A percentile compares a stretch with the other conserved stretches of the same genome.
Evolutionary conservation across 257 asterid genomes (phyloP).

Genomic region (Capsicum baccatum): DNA sequence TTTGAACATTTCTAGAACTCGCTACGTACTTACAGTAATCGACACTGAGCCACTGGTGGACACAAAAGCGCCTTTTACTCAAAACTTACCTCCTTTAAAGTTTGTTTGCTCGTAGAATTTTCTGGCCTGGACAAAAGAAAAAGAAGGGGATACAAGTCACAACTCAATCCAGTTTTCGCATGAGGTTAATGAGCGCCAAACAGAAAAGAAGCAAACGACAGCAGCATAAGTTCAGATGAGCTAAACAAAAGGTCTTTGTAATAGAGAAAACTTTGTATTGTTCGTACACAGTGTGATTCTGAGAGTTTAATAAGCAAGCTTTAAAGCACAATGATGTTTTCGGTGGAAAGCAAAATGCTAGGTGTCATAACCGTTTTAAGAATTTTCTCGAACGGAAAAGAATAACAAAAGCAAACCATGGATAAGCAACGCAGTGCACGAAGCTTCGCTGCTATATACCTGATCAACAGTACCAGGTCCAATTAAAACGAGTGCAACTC

Average conservation of each 20-base stretch:
- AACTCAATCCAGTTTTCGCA: constrained; percentile 18
- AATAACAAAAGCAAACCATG: background rate
- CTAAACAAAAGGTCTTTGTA: background rate
- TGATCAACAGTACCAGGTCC: constrained; percentile 97
- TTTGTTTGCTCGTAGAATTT: constrained; percentile 80
- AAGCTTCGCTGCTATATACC: constrained; percentile 49
- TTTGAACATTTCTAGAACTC: background rate
- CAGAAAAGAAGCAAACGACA: constrained; percentile 14
- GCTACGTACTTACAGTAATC: background rate
- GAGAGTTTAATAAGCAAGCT: background rate
- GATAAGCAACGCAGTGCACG: constrained; percentile 8
- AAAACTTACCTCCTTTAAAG: constrained; percentile 82
- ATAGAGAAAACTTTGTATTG: background rate
- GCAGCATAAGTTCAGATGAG: background rate
- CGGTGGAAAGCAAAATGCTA: background rate
- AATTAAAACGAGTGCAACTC: constrained; percentile 86
- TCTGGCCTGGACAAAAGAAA: constrained; percentile 68
- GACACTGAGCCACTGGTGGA: background rate
- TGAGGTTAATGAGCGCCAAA: background rate
- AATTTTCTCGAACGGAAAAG: background rate
- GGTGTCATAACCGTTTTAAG: background rate
- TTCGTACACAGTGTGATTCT: background rate
- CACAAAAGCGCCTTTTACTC: background rate
- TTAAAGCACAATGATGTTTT: no score
- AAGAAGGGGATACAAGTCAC: background rate